These are phyloP conservation scores for Cyclotella kingstonii DNA, from an alignment of 108 stramenopile genomes.

Conservation along the genomic window DNA sequence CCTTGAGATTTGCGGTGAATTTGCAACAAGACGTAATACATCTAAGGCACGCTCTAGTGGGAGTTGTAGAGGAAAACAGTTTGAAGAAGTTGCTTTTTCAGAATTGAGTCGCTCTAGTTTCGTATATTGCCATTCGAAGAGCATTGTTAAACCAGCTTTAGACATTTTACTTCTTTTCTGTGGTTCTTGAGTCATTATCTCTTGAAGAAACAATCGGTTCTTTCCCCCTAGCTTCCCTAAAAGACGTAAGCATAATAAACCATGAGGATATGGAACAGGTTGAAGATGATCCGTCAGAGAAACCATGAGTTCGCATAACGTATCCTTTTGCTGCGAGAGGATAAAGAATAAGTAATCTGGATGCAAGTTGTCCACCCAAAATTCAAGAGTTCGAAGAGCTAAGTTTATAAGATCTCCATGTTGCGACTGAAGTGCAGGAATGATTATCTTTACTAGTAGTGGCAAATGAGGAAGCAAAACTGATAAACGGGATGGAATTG, in stretches of 20 bases:
- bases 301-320: constrained; percentile 68
- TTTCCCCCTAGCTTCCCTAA: constrained; percentile 94
- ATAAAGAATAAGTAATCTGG: constrained; percentile 83
- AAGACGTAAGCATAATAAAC: constrained; percentile 83
- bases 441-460: constrained; percentile 81
- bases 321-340: constrained; percentile 53
- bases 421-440: constrained; percentile 78
- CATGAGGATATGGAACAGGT: constrained; percentile 94
- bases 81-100: background rate
- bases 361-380: constrained; percentile 97
- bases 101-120: background rate
- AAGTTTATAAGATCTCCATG: constrained; percentile 86
- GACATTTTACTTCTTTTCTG: constrained; percentile 11
- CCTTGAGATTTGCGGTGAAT: constrained; percentile 21
- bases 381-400: constrained; percentile 71
- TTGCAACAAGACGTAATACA: constrained; percentile 22
- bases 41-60: constrained; percentile 41
- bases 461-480: constrained; percentile 91
- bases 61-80: constrained; percentile 36
- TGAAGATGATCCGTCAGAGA: constrained; percentile 83
- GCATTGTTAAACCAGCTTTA: constrained; percentile 19
- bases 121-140: constrained; percentile 31
- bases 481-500: constrained; percentile 89
- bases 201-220: constrained; percentile 84
- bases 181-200: constrained; percentile 44